phyloP scores from a whole-genome alignment of 352 stramenopile species.

The Globisporangium barbulae region DNA sequence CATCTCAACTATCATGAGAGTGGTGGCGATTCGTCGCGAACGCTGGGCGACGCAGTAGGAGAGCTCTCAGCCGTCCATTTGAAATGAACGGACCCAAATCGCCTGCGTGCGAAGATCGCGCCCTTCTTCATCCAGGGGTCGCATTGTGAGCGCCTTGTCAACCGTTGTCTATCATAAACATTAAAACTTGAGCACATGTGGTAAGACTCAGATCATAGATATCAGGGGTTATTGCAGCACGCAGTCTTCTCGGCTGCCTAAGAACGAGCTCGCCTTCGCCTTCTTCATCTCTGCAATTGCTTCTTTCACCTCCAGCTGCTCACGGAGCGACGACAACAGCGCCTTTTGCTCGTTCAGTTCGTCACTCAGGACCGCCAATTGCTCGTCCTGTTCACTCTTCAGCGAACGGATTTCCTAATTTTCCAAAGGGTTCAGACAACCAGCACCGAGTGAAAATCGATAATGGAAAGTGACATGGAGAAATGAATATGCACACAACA shows the following conservation, averaged over 20 bases:
- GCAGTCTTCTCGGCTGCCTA: constrained; percentile 50
- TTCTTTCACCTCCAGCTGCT: constrained; percentile 54
- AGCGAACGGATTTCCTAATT: constrained; percentile 52
- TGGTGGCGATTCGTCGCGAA: neutral
- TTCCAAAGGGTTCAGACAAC: neutral
- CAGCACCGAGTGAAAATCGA: neutral
- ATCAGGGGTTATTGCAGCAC: constrained; percentile 33
- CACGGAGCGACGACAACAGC: constrained; percentile 40
- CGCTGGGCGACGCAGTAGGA: neutral
- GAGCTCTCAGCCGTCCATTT: constrained; percentile 8
- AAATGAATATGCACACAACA: neutral
- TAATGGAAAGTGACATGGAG: neutral
- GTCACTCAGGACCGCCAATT: constrained; percentile 39
- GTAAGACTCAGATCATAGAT: neutral
- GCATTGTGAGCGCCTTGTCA: no score
- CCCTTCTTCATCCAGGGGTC: neutral
- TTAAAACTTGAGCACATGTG: no score
- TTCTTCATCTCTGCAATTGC: constrained; percentile 33
- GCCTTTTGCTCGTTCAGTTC: constrained; percentile 51
- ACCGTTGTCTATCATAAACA: neutral
- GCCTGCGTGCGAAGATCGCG: neutral
- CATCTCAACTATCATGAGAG: no score
- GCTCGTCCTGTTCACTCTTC: constrained; percentile 59
- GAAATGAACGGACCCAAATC: constrained; percentile 3
- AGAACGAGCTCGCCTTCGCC: constrained; percentile 35